phyloP scores from a whole-genome alignment of 306 rosid genomes.

The Lathyrus oleraceus region DNA sequence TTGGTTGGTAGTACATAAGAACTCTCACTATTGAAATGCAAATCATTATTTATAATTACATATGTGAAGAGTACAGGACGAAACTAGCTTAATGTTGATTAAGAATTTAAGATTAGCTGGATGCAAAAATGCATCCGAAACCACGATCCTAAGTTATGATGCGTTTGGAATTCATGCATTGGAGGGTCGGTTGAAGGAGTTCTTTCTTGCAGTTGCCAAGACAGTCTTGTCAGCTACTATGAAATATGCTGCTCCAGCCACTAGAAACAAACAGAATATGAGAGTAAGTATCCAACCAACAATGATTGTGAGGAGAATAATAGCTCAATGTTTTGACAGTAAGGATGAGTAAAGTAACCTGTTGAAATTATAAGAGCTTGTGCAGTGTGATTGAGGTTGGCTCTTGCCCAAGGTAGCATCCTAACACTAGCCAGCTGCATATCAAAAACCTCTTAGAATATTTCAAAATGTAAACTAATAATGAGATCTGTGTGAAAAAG shows the following conservation, averaged over 20 bases:
- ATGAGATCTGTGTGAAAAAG: not conserved
- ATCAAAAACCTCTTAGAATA: conserved; percentile 5
- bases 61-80: conserved; percentile 17
- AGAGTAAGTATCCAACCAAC: conserved; percentile 10
- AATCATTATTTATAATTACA: conserved; percentile 35
- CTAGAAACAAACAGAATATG: conserved; percentile 50
- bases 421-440: conserved; percentile 89
- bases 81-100: not conserved
- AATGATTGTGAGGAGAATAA: not conserved
- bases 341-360: conserved; percentile 46
- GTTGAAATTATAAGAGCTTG: conserved; percentile 97
- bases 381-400: conserved; percentile 87
- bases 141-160: conserved; percentile 13
- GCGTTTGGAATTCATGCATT: conserved; percentile 35
- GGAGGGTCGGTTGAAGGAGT: conserved; percentile 68
- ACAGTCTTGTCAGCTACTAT: conserved; percentile 97
- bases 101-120: not conserved
- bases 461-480: not conserved
- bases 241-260: conserved; percentile 98
- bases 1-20: conserved; percentile 18
- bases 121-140: conserved; percentile 5
- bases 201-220: conserved; percentile 88
- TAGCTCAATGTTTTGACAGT: not conserved
- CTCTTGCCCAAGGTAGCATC: conserved; percentile 98
- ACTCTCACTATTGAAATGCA: conserved; percentile 31